These are phyloP conservation scores for Penicillium steckii DNA, from an alignment of 495 filamentous ascomycete species.

Conservation along the genomic window DNA sequence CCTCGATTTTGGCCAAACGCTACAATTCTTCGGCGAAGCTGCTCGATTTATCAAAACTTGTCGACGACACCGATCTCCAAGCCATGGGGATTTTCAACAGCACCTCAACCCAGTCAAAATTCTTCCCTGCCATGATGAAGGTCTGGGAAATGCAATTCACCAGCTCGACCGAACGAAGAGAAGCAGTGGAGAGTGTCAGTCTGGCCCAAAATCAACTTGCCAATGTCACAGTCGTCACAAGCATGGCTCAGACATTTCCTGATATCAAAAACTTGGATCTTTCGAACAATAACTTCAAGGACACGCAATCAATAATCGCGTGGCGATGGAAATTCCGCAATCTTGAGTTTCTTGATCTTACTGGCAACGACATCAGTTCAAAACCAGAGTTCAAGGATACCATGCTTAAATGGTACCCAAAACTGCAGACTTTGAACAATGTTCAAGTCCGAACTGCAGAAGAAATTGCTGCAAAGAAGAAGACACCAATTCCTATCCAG, in stretches of 20 bases:
- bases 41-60: constrained; percentile 75
- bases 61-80: constrained; percentile 62
- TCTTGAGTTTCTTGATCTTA: constrained; percentile 75
- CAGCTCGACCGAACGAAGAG: constrained; percentile 59
- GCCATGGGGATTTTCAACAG: constrained; percentile 74
- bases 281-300: constrained; percentile 71
- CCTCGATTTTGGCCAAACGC: constrained; percentile 64
- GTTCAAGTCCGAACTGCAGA: constrained; percentile 67
- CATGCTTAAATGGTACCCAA: constrained; percentile 79
- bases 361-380: constrained; percentile 69
- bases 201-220: constrained; percentile 74
- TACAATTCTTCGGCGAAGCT: constrained; percentile 70
- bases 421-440: constrained; percentile 68
- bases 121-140: constrained; percentile 86
- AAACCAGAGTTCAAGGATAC: constrained; percentile 63
- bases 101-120: constrained; percentile 71
- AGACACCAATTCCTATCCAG: constrained; percentile 65
- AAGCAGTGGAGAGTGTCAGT: constrained; percentile 72
- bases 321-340: constrained; percentile 78
- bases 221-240: constrained; percentile 65
- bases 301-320: constrained; percentile 52
- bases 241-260: constrained; percentile 73
- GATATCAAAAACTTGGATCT: constrained; percentile 82
- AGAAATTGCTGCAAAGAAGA: constrained; percentile 55
- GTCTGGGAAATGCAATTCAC: constrained; percentile 73